Evolutionary conservation across 192 early-diverging fungal species (phyloP).

Genomic region (Mortierella alpina): DNA sequence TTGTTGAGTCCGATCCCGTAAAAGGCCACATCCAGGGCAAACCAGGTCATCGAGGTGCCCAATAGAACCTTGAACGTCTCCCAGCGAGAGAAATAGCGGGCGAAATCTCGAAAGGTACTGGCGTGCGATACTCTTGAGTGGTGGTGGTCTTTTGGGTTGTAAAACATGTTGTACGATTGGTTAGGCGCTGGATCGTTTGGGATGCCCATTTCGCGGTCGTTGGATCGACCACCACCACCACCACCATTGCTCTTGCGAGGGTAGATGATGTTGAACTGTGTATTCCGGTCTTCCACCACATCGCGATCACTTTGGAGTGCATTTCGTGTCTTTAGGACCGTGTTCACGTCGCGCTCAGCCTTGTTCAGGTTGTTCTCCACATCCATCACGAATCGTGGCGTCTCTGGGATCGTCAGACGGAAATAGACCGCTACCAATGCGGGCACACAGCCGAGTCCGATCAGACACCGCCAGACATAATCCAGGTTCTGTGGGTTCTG

Average conservation of each 20-base stretch:
- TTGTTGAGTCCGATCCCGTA: slow-evolving; percentile 56
- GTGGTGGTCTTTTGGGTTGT: neutral
- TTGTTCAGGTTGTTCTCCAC: slow-evolving; percentile 48
- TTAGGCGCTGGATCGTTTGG: neutral
- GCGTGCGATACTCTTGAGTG: neutral
- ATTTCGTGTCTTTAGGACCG: slow-evolving; percentile 38
- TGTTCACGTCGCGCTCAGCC: slow-evolving; percentile 40
- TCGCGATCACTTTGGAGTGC: slow-evolving; percentile 28
- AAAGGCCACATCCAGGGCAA: slow-evolving; percentile 69
- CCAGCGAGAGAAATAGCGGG: slow-evolving; percentile 72
- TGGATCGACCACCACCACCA: neutral
- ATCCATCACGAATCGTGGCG: slow-evolving; percentile 79
- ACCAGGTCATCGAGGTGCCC: slow-evolving; percentile 75
- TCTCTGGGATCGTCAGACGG: slow-evolving; percentile 89
- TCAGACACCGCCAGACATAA: slow-evolving; percentile 86
- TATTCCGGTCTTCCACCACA: slow-evolving; percentile 3
- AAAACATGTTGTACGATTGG: neutral
- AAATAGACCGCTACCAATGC: slow-evolving; percentile 86
- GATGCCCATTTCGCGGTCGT: neutral
- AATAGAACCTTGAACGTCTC: slow-evolving; percentile 77
- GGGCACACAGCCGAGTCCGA: slow-evolving; percentile 83
- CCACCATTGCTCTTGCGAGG: slow-evolving; percentile 21
- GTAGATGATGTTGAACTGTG: slow-evolving; percentile 1
- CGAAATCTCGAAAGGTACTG: slow-evolving; percentile 14
- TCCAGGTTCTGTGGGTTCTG: slow-evolving; percentile 71